These are phyloP conservation scores for Clavispora vitiphila DNA, from an alignment of 805 yeast species.

Conservation along the genomic window DNA sequence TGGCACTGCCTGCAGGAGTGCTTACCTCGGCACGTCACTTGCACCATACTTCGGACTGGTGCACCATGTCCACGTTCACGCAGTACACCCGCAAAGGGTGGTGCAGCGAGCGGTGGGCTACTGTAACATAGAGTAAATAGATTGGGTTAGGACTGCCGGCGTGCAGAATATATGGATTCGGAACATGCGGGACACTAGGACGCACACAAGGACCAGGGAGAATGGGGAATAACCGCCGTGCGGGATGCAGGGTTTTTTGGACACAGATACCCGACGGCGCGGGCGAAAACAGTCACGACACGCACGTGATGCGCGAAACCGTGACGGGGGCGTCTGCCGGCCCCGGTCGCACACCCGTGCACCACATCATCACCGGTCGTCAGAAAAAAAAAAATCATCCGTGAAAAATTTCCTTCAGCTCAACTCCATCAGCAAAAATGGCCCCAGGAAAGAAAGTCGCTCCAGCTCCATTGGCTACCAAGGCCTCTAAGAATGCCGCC, in stretches of 20 bases:
- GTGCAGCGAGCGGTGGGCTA: slow-evolving; percentile 14
- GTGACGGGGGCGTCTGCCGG: too few species aligned
- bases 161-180: slow-evolving; percentile 2
- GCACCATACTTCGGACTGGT: slow-evolving; percentile 7
- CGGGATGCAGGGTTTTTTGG: too few species aligned
- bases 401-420: slow-evolving; percentile 2
- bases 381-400: slow-evolving; percentile 4
- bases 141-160: neutral
- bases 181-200: neutral
- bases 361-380: slow-evolving; percentile 1
- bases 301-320: too few species aligned
- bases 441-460: slow-evolving; percentile 78
- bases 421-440: slow-evolving; percentile 19
- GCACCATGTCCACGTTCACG: slow-evolving; percentile 11
- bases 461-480: slow-evolving; percentile 95
- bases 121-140: neutral
- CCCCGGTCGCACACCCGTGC: slow-evolving; percentile 10
- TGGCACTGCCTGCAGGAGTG: slow-evolving; percentile 34
- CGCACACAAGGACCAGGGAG: too few species aligned
- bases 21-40: slow-evolving; percentile 11
- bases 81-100: slow-evolving; percentile 18
- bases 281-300: slow-evolving; percentile 9
- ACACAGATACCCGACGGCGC: too few species aligned
- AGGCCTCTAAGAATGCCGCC: slow-evolving; percentile 29
- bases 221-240: too few species aligned